Percentiles rank a stretch among this genome's conserved stretches.
Evolutionary conservation across 306 rosid genomes (phyloP).

Genomic region (Vachellia collinsii): DNA sequence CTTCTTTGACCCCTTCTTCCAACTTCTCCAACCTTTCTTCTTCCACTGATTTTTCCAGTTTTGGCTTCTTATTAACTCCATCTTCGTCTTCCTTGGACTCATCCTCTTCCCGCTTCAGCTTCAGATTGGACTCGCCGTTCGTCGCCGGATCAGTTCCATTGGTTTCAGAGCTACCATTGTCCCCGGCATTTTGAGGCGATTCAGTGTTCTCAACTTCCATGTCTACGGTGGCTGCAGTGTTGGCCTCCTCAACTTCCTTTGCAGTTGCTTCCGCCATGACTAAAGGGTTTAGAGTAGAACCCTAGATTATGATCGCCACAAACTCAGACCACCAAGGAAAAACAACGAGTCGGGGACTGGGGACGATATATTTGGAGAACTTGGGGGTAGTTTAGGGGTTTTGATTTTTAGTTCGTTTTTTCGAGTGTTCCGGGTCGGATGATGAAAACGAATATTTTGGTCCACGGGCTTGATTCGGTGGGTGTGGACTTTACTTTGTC

Average conservation of each 20-base stretch:
- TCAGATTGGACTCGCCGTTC: conserved; percentile 26
- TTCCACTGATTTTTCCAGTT: conserved; percentile 38
- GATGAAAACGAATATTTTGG: background rate
- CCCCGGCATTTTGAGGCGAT: conserved; percentile 5
- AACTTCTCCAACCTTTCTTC: conserved; percentile 57
- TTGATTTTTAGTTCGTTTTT: background rate
- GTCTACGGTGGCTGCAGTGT: conserved; percentile 27
- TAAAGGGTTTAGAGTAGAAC: conserved; percentile 28
- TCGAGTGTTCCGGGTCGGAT: background rate
- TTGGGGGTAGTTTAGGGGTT: background rate
- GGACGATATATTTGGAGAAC: background rate
- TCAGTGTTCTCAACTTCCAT: conserved; percentile 44
- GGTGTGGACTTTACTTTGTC: too few species aligned
- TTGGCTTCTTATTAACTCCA: conserved; percentile 44
- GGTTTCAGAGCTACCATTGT: background rate
- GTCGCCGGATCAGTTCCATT: background rate
- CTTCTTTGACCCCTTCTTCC: background rate
- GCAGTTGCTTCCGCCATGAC: conserved; percentile 47
- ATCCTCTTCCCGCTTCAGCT: conserved; percentile 42
- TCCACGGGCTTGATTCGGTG: too few species aligned
- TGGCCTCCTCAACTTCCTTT: conserved; percentile 31
- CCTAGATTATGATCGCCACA: conserved; percentile 32
- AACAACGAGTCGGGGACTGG: background rate
- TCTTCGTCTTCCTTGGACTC: conserved; percentile 25
- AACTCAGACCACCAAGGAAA: background rate